Evolutionary conservation across 441 rosid genomes (phyloP), one percentile per base, ranked within the genome.

Genomic region (Brassica balearica): DNA sequence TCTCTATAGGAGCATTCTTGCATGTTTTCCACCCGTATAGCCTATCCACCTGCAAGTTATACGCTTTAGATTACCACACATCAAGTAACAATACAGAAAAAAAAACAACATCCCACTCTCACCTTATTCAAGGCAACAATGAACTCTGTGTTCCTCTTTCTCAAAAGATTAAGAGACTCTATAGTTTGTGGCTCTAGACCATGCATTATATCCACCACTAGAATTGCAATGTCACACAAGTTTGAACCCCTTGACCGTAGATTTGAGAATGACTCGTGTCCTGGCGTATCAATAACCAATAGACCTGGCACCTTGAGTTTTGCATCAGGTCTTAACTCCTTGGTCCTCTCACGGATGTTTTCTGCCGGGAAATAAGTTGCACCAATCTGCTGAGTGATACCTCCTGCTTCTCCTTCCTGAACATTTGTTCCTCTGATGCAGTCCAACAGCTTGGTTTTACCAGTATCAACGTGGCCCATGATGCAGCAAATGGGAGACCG

Each of bases 401-500:
- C 97, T 72, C 99, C 98, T 58, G 93, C 98, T 85, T 94, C 99
- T 72, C 98, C 99, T 90, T 96, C 98, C 88, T 94, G 99, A 46
- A 96, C 99, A 85, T 92, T 92, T 56, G 97, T 93, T 67, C 97
- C 94, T 73, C 98, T 86, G 53, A 93, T 90, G 81, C 94, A 93
- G 72, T 93, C 98, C 74, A 91, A 80, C 32, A 93, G 82, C 90
- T 93, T 93, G 6, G 98, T 93, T 84, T 93, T 93, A 66, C 98
- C 97, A 72, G 95, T 89, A 80, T 93, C 98, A 23, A 93, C 98
- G 71, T 93, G 98, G n/a, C 34, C 34, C 34, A 93, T 90, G 66
- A 93, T 89, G 85, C 97, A 93, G 79, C 98, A 93, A 76, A 91
- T 92, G 36, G 97, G 98, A 48, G 98, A 91, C 2, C 98, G 92